These are phyloP conservation scores for Russula compacta DNA, from an alignment of 768 basidiomycete species.

Conservation along the genomic window DNA sequence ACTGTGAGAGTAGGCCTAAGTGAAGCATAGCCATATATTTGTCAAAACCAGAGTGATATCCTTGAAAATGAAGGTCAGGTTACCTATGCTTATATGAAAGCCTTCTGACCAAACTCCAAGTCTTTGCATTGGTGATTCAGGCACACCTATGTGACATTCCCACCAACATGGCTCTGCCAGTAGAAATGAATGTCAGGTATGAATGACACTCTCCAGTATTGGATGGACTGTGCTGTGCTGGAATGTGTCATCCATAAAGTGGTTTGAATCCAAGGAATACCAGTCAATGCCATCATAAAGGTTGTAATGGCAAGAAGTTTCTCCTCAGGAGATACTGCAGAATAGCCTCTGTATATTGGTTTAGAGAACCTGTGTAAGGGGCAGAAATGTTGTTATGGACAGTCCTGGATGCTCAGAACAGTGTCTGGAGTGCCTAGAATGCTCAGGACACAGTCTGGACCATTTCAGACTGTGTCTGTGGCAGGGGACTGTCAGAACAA, in stretches of 20 bases:
- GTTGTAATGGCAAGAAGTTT: background rate
- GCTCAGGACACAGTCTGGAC: too few relatives aligned
- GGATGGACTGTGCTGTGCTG: background rate
- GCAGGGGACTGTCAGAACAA: too few relatives aligned
- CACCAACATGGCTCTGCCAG: background rate
- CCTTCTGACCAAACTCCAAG: background rate
- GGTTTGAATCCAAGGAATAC: background rate
- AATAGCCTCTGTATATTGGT: background rate
- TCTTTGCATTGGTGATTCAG: background rate
- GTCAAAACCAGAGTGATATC: background rate
- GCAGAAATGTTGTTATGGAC: too few relatives aligned
- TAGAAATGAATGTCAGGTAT: background rate
- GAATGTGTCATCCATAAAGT: background rate
- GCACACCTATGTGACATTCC: background rate
- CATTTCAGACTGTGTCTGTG: too few relatives aligned
- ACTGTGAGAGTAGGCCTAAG: background rate
- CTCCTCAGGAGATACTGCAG: background rate
- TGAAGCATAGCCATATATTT: background rate
- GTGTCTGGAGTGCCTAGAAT: too few relatives aligned
- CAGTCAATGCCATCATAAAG: background rate
- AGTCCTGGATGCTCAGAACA: too few relatives aligned
- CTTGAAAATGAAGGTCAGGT: background rate
- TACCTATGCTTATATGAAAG: background rate
- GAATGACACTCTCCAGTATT: background rate
- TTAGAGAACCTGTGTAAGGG: too few relatives aligned